Evolutionary conservation across 345 rosid genomes (phyloP), one percentile per base, ranked within the genome.

Genomic region (Triadica sebifera): DNA sequence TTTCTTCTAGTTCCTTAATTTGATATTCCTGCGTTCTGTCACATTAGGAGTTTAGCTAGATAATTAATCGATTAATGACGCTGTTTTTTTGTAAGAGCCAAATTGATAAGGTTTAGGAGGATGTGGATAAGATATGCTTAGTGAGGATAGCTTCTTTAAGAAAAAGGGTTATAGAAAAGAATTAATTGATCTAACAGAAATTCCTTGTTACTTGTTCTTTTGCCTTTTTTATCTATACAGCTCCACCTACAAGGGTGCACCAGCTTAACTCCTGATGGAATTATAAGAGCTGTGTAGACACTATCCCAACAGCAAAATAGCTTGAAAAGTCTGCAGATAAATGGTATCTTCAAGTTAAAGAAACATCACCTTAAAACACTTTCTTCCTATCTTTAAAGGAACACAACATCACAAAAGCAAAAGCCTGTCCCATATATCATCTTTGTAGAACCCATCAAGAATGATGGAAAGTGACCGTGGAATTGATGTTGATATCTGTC

Each of bases 221-320:
- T 43, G 57, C n/a, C 63, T 63, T n/a, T 58, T 56, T 8, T 63
- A 12, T 15, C 20, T 16, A 2, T 70, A 75, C 85, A 93, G 95
- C 82, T 92, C 2, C 75, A 78, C 50, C 43, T 91, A 65, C 85
- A 90, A 12, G 91, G 88, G 65, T 91, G 97, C 85, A 81, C 83
- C 2, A 79, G 85, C 73, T 77, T 92, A 49, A 87, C 90, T 37
- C 95, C 94, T 7, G 84, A 89, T 46, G 99, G 97, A 79, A 80
- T 92, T 53, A 84, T 88, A n/a, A 79, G 65, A 58, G 87, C 87
- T 50, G 86, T 89, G 74, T 73, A 84, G 80, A 81, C 52, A 56
- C 81, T 92, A 45, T 71, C 86, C 16, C 79, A 78, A 70, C 55
- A 77, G 29, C 67, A 75, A 39, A 77, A 69, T 69, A 75, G 69